Evolutionary conservation across 75 land plant species (phyloP), one percentile per base, ranked within the genome.

Genomic region (Pinus albicaulis): DNA sequence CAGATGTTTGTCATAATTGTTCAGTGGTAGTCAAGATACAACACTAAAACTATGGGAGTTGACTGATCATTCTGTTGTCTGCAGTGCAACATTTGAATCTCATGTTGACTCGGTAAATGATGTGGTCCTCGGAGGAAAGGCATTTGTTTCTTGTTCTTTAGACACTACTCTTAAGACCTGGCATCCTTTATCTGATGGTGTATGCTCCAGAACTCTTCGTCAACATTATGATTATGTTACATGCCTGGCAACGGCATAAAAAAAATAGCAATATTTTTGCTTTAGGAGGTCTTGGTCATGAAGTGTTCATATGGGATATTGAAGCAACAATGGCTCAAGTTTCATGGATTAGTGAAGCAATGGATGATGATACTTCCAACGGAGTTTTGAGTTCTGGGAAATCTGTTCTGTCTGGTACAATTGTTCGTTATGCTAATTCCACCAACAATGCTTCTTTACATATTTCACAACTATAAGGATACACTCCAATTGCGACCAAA

Each of bases 81-180:
- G 89, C 74, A 81, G n/a, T n/a, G n/a, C n/a, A n/a, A n/a, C n/a
- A n/a, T n/a, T n/a, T n/a, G n/a, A n/a, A n/a, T n/a, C n/a, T 4
- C 99, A 96, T 82, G 85, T 89, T 76, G 99, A 96, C 66, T 96
- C 98, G 99, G 99, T 96, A 89, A n/a, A n/a, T n/a, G n/a, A n/a
- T n/a, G n/a, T n/a, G n/a, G n/a, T n/a, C n/a, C n/a, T n/a, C n/a
- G n/a, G n/a, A n/a, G n/a, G n/a, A n/a, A n/a, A n/a, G n/a, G n/a
- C n/a, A n/a, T n/a, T n/a, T n/a, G n/a, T n/a, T n/a, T n/a, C n/a
- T n/a, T n/a, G n/a, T n/a, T n/a, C n/a, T n/a, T n/a, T n/a, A n/a
- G n/a, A 12, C 93, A n/a, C n/a, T n/a, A n/a, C n/a, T n/a, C n/a
- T n/a, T n/a, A n/a, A n/a, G n/a, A n/a, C n/a, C n/a, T n/a, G 99